phyloP scores from a whole-genome alignment of 2,329 filamentous ascomycete genomes.

The Colletotrichum sp. region DNA sequence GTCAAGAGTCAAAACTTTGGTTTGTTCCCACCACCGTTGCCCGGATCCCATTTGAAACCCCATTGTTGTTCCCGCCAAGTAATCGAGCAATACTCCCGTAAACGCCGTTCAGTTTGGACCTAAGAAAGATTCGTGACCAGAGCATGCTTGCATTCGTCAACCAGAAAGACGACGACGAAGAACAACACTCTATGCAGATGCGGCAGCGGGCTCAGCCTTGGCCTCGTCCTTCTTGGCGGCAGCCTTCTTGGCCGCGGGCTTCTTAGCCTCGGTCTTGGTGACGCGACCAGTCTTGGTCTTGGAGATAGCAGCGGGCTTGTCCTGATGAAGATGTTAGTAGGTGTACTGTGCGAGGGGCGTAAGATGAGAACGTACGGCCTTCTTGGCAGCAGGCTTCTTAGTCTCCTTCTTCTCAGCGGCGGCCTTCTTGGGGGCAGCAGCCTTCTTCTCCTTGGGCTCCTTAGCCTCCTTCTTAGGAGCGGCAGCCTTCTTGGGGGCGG shows the following conservation, averaged over 20 bases:
- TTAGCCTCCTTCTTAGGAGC: conserved; percentile 45
- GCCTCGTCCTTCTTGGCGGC: conserved; percentile 41
- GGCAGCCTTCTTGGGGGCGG: conserved; percentile 51
- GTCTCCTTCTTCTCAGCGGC: conserved; percentile 35
- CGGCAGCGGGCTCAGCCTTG: conserved; percentile 16
- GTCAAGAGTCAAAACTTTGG: neutral
- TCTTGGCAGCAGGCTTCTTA: conserved; percentile 34
- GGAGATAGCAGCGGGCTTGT: conserved; percentile 72
- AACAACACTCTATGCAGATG: conserved; percentile 5
- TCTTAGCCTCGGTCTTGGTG: conserved; percentile 68
- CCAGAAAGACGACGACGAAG: neutral
- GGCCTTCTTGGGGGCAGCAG: conserved; percentile 47
- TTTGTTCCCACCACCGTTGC: conserved; percentile 3
- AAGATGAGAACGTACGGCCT: conserved; percentile 29
- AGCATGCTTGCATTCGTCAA: neutral
- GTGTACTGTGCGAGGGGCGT: conserved; percentile 35
- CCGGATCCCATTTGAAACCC: conserved; percentile 1
- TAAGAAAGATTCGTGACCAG: conserved; percentile 17
- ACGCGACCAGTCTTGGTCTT: conserved; percentile 90
- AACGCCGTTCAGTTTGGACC: conserved; percentile 17
- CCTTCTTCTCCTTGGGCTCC: conserved; percentile 53
- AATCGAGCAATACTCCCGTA: conserved; percentile 11
- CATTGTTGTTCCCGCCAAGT: conserved; percentile 4
- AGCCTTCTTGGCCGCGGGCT: conserved; percentile 48
- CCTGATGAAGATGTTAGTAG: conserved; percentile 49